Evolutionary conservation across 768 basidiomycete species (phyloP).

Genomic region (Pleurotus pulmonarius): DNA sequence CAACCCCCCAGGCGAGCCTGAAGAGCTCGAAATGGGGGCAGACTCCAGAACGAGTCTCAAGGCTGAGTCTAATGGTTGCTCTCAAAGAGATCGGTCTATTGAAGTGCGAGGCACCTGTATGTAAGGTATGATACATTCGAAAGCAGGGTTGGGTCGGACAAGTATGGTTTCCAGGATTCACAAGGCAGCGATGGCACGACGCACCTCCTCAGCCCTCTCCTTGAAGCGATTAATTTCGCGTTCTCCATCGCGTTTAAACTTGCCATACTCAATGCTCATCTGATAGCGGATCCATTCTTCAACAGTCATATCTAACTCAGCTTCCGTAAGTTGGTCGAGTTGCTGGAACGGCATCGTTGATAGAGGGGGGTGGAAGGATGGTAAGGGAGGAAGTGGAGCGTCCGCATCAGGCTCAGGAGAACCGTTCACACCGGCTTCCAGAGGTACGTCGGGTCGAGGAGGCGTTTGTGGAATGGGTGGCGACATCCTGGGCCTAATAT

Average conservation of each 20-base stretch:
- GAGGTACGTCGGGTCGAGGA: slow-evolving; percentile 2
- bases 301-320: slow-evolving; percentile 73
- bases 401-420: slow-evolving; percentile 5
- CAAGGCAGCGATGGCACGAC: slow-evolving; percentile 31
- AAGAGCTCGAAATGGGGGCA: no score
- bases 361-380: slow-evolving; percentile 32
- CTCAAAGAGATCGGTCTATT: no score
- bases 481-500: background rate
- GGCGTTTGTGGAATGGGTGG: slow-evolving; percentile 4
- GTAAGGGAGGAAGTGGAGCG: slow-evolving; percentile 10
- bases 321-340: slow-evolving; percentile 47
- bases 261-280: slow-evolving; percentile 64
- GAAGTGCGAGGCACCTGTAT: no score
- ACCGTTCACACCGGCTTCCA: background rate
- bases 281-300: slow-evolving; percentile 83
- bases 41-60: no score
- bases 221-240: slow-evolving; percentile 46
- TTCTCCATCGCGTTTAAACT: slow-evolving; percentile 49
- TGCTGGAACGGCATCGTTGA: slow-evolving; percentile 44
- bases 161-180: background rate
- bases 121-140: no score
- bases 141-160: no score
- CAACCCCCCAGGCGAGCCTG: no score
- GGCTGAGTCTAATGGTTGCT: no score
- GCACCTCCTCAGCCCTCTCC: slow-evolving; percentile 36